Conservation (phyloP, 495 filamentous ascomycete genomes). For the Neurospora sp. region DNA sequence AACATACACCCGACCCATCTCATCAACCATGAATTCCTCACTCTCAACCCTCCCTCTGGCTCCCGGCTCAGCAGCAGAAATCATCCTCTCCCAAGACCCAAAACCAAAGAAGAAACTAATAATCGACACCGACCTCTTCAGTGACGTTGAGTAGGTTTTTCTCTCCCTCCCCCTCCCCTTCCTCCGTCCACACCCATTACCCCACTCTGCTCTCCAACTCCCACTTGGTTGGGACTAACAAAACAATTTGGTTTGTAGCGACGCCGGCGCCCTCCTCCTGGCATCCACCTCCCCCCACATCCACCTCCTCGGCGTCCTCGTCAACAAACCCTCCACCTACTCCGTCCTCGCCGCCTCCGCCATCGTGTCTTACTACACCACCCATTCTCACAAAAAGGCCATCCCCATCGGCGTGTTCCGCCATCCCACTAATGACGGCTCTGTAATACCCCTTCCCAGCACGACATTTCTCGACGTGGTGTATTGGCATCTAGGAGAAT, state of each 20-base stretch:
- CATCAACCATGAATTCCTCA: background rate
- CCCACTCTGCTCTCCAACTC: background rate
- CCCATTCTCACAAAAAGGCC: constrained; percentile 3
- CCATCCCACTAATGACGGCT: background rate
- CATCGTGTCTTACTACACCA: constrained; percentile 34
- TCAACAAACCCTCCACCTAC: constrained; percentile 34
- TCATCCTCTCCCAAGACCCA: background rate
- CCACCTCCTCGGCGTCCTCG: constrained; percentile 31
- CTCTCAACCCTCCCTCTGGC: background rate
- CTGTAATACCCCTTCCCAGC: constrained; percentile 19
- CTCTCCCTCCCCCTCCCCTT: background rate
- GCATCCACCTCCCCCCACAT: constrained; percentile 21
- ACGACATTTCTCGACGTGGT: constrained; percentile 32
- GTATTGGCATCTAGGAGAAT: constrained; percentile 21
- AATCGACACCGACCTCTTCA: constrained; percentile 35
- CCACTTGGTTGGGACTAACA: background rate
- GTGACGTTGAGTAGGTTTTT: constrained; percentile 28
- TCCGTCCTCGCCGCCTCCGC: constrained; percentile 32
- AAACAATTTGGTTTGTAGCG: constrained; percentile 5
- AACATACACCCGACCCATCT: background rate
- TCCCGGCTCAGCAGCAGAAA: background rate
- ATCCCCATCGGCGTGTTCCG: constrained; percentile 30
- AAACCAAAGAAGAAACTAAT: constrained; percentile 17
- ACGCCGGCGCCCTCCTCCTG: constrained; percentile 26
- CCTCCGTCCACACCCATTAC: background rate